Base-by-base conservation (phyloP, 2,329 filamentous ascomycete genomes). In the Fusarium verticillioides region DNA sequence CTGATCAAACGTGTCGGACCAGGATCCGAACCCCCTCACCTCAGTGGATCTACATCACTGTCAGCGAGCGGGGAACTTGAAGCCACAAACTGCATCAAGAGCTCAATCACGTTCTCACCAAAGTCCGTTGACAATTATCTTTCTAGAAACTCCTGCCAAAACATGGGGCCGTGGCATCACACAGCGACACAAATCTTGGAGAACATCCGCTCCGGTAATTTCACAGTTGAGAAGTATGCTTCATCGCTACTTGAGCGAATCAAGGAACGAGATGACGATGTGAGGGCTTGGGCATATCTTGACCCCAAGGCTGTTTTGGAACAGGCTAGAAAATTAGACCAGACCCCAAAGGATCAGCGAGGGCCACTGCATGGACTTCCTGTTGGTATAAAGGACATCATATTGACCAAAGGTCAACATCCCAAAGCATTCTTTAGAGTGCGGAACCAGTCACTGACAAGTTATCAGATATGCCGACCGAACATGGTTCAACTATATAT, bases 371-470 rank as follows among this genome's bases (percentile, higher is more conserved):
- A 91, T 75, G 89, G 89, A 2, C 77, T 91, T 1, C 84, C 87
- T 0, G 80, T 91, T 11, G 89, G 83, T 0, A 83, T 91, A 3
- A 91, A 91, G 73, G 89, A 91, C 81, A 84, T 91, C 9, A 88
- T 91, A 63, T 85, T 84, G 72, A 91, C 86, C 0, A 88, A 87
- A 77, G 85, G 86, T 85, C 63, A n/a, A 64, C 4, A 76, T 80
- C 18, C 68, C 87, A 9, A 16, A 28, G 19, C 23, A 16, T 21
- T 16, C 13, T 15, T 16, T 2, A 15, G 18, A 26, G 18, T 26
- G 2, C 13, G 7, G 15, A 12, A 21, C 18, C 19, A 12, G 26
- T n/a, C 15, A 26, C n/a, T 50, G 9, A 59, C 13, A 4, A 5
- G 2, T 5, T 7, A 5, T 4, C 59, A 83, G 86, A 88, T 62